A percentile compares a stretch with the other conserved stretches of the same genome.
These are phyloP conservation scores for Hanseniaspora uvarum DNA, from an alignment of 1,139 yeast genomes.

Conservation along the genomic window DNA sequence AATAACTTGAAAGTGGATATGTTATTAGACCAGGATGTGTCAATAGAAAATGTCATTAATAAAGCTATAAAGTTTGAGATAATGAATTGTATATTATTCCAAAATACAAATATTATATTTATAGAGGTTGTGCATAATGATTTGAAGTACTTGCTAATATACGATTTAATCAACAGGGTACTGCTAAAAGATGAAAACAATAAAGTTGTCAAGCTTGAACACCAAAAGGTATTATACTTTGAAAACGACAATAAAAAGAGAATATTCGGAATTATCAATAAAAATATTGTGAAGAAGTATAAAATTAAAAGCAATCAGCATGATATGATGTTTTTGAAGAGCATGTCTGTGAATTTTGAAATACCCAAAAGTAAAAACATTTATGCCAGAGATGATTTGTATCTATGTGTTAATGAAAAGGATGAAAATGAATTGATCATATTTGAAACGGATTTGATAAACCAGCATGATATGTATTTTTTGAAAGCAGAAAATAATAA, in stretches of 20 bases:
- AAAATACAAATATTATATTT: slow-evolving; percentile 8
- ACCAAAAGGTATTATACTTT: background rate
- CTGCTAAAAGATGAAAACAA: background rate
- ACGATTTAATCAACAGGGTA: background rate
- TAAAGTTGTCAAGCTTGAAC: background rate
- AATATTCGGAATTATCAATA: slow-evolving; percentile 1
- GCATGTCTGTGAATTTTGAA: background rate
- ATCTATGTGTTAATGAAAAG: background rate
- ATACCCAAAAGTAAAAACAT: background rate
- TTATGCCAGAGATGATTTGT: background rate
- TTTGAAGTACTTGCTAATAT: background rate
- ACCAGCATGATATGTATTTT: slow-evolving; percentile 27
- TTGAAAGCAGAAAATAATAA: slow-evolving; percentile 69
- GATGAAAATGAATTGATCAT: slow-evolving; percentile 1
- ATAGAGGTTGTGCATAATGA: background rate
- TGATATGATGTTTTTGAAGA: background rate
- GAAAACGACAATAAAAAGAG: background rate
- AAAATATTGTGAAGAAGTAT: background rate
- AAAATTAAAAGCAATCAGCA: background rate
- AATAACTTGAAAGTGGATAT: background rate
- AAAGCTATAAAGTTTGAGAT: background rate
- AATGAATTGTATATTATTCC: background rate
- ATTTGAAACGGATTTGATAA: background rate
- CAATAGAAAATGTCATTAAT: background rate
- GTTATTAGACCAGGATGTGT: background rate